Conservation (phyloP, 106 monocot species). For the Amphibolis antarctica region DNA sequence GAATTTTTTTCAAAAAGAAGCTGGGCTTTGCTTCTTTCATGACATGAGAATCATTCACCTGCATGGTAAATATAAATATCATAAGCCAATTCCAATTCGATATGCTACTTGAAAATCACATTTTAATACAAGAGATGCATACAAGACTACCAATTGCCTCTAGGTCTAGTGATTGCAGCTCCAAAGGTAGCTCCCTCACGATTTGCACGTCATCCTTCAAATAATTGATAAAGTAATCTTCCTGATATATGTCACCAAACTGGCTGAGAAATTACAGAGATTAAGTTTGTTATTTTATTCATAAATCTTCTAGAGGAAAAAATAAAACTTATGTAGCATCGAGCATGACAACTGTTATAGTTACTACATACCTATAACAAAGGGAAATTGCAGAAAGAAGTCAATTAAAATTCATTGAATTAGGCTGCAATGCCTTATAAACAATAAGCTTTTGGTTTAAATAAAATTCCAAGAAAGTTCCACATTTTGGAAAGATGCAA, state of each 20-base stretch:
- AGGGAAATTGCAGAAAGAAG: no score
- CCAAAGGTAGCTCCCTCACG: constrained; percentile 76
- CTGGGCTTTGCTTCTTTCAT: constrained; percentile 94
- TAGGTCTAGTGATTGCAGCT: constrained; percentile 76
- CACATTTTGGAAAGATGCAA: no score
- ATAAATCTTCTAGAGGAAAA: background rate
- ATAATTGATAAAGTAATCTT: constrained; percentile 76
- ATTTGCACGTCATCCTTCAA: constrained; percentile 69
- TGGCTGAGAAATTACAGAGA: constrained; percentile 63
- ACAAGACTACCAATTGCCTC: constrained; percentile 91
- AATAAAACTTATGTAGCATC: background rate
- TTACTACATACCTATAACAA: no score
- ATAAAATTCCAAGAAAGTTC: no score
- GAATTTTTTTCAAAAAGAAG: constrained; percentile 73
- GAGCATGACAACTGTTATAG: no score
- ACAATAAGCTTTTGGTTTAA: no score
- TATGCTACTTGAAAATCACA: background rate
- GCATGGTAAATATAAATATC: background rate
- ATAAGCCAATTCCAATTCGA: background rate
- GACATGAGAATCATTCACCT: constrained; percentile 74
- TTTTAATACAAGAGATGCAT: constrained; percentile 22
- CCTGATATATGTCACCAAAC: constrained; percentile 97
- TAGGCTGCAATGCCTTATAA: no score
- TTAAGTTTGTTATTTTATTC: background rate
- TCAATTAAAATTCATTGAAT: no score